A percentile compares a stretch with the other conserved stretches of the same genome.
phyloP scores from a whole-genome alignment of 768 basidiomycete species.

The Lentinula boryana region DNA sequence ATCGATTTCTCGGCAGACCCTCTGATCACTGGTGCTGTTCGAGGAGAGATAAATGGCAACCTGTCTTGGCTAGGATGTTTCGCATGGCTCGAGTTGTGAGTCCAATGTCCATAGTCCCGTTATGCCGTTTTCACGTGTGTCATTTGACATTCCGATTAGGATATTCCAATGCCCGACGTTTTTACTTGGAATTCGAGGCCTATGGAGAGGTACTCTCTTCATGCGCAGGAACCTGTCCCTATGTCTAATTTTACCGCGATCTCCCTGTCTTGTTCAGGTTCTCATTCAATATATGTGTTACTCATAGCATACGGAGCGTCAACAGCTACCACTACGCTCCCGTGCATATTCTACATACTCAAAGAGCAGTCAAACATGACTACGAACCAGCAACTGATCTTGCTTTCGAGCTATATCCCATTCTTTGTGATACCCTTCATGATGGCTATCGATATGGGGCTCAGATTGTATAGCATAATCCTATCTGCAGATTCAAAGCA shows the following conservation, averaged over 20 bases:
- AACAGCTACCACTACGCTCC: constrained; percentile 70
- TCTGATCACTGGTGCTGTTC: constrained; percentile 47
- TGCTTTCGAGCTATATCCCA: constrained; percentile 53
- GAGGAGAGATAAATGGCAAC: constrained; percentile 24
- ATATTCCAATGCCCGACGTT: constrained; percentile 76
- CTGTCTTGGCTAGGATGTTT: constrained; percentile 20
- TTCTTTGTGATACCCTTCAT: constrained; percentile 51
- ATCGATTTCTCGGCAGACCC: constrained; percentile 60
- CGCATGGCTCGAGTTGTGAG: background rate
- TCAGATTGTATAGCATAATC: constrained; percentile 4
- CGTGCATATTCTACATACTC: constrained; percentile 62
- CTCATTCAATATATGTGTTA: constrained; percentile 49
- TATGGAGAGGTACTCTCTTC: constrained; percentile 44
- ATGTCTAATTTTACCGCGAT: background rate
- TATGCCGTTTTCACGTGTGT: background rate
- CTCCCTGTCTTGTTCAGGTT: constrained; percentile 28
- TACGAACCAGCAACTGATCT: constrained; percentile 28
- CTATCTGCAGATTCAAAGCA: background rate
- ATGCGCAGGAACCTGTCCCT: background rate
- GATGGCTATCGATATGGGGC: constrained; percentile 53
- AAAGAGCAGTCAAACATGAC: constrained; percentile 21
- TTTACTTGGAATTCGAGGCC: constrained; percentile 54
- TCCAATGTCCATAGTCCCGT: background rate
- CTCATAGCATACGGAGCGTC: constrained; percentile 73
- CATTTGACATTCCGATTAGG: constrained; percentile 21